Conservation (phyloP, 2,329 filamentous ascomycete genomes). For the Neoascochyta sp. region DNA sequence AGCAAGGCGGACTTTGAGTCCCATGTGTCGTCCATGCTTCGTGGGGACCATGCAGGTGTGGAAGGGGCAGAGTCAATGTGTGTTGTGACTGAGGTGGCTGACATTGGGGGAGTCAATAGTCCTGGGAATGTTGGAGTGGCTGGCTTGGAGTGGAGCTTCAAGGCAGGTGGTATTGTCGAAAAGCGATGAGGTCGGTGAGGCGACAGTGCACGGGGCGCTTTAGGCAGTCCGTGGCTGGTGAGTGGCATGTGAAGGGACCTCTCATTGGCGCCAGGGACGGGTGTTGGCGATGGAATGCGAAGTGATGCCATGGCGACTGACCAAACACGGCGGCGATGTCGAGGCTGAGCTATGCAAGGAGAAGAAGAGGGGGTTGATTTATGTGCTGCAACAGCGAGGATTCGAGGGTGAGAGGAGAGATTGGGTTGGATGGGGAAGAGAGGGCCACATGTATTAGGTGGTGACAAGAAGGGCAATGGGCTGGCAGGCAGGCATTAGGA, state of each 20-base stretch:
- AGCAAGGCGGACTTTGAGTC: slow-evolving; percentile 27
- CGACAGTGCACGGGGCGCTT: slow-evolving; percentile 25
- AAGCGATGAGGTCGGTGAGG: slow-evolving; percentile 30
- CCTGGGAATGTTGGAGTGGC: slow-evolving; percentile 22
- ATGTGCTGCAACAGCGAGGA: neutral
- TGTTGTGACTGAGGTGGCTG: slow-evolving; percentile 34
- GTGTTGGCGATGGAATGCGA: slow-evolving; percentile 21
- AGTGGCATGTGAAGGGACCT: slow-evolving; percentile 24
- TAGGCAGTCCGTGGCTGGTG: slow-evolving; percentile 34
- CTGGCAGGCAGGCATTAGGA: slow-evolving; percentile 15
- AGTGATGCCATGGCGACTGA: slow-evolving; percentile 20
- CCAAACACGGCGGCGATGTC: neutral
- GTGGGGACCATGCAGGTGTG: slow-evolving; percentile 36
- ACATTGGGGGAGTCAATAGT: slow-evolving; percentile 35
- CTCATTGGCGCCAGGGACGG: slow-evolving; percentile 16
- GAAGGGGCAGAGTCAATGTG: slow-evolving; percentile 39
- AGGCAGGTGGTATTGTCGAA: slow-evolving; percentile 17
- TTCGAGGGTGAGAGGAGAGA: slow-evolving; percentile 3
- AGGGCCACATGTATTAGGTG: no score
- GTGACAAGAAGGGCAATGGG: slow-evolving; percentile 6
- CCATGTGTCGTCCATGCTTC: slow-evolving; percentile 22
- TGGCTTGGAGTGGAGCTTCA: slow-evolving; percentile 12
- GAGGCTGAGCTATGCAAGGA: slow-evolving; percentile 6
- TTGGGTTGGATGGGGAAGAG: no score
- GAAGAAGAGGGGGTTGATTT: slow-evolving; percentile 2